Percentiles rank a stretch among this genome's conserved stretches.
phyloP scores from a whole-genome alignment of 352 stramenopile species.

The Globisporangium cystogenes region DNA sequence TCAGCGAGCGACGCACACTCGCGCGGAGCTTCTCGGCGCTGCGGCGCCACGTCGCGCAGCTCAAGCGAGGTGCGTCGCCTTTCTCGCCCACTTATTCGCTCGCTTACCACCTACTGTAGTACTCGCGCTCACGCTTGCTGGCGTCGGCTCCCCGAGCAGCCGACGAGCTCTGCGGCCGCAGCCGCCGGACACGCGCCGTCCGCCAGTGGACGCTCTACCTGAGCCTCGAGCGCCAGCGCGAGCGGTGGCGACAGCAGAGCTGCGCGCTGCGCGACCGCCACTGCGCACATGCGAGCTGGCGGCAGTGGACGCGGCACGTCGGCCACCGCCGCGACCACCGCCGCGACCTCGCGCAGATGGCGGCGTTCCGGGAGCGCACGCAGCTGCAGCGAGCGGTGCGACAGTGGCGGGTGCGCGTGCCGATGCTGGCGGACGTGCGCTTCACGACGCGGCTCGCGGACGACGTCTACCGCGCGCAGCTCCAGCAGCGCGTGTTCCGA shows the following conservation, averaged over 20 bases:
- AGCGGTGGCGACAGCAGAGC: background rate
- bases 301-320: background rate
- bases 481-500: slow-evolving; percentile 21
- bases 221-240: background rate
- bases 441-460: background rate
- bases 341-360: background rate
- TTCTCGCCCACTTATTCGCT: no score
- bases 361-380: background rate
- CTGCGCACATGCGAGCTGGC: background rate
- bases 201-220: background rate
- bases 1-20: background rate
- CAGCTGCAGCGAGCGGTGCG: background rate
- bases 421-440: background rate
- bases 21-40: background rate
- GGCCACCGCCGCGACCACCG: background rate
- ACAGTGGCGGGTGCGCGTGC: background rate
- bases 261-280: background rate
- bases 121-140: no score
- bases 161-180: background rate
- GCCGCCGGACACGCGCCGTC: background rate
- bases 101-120: no score
- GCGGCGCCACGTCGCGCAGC: background rate
- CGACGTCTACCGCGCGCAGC: slow-evolving; percentile 8
- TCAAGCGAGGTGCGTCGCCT: background rate
- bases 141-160: background rate